Conservation (phyloP, 331 rosid genomes). For the Spiraea crenata region DNA sequence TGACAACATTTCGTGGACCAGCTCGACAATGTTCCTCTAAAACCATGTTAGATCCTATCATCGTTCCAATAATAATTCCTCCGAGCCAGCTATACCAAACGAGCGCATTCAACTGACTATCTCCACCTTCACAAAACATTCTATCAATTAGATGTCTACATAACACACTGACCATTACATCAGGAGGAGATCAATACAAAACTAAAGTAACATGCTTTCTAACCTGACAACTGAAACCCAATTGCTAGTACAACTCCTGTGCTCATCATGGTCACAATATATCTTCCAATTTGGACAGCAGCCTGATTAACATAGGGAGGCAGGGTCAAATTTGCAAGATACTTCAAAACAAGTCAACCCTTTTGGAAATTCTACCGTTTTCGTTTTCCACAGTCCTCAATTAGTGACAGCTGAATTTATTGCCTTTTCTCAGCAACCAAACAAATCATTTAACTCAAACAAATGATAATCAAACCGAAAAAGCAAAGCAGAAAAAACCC, state of each 20-base stretch:
- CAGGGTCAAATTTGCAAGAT: constrained; percentile 7
- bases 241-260: constrained; percentile 81
- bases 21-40: constrained; percentile 85
- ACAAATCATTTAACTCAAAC: neutral
- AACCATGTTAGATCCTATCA: constrained; percentile 91
- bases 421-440: neutral
- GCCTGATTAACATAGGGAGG: constrained; percentile 38
- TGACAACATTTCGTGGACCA: constrained; percentile 87
- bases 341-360: neutral
- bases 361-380: neutral
- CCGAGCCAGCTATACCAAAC: constrained; percentile 99
- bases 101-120: constrained; percentile 70
- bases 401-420: neutral
- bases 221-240: constrained; percentile 94
- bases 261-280: constrained; percentile 97
- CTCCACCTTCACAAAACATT: constrained; percentile 66
- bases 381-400: neutral
- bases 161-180: neutral
- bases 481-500: neutral
- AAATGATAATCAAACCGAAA: neutral
- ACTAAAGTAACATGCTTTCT: constrained; percentile 22
- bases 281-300: constrained; percentile 88
- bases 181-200: neutral
- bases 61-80: constrained; percentile 88
- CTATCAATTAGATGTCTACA: constrained; percentile 7